phyloP scores from a whole-genome alignment of 2,329 filamentous ascomycete species.

The Hymenoscyphus occultus region DNA sequence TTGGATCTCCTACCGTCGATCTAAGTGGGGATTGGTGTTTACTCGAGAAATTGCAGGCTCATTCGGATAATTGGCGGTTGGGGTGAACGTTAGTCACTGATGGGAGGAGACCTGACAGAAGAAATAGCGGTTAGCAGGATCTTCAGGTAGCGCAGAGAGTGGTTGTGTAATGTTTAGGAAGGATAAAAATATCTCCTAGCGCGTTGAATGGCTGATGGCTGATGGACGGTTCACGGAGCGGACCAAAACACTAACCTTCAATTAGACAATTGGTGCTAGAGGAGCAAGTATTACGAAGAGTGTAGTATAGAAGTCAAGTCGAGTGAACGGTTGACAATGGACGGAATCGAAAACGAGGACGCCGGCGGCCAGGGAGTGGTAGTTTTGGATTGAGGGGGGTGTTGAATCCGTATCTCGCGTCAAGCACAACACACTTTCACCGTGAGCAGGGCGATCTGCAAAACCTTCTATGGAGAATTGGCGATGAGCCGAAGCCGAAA shows the following conservation, averaged over 20 bases:
- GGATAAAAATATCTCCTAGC: conserved; percentile 1
- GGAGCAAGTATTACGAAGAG: conserved; percentile 35
- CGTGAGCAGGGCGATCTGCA: conserved; percentile 25
- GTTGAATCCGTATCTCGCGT: conserved; percentile 22
- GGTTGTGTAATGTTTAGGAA: background rate
- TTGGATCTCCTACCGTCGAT: conserved; percentile 15
- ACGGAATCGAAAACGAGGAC: conserved; percentile 45
- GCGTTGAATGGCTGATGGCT: background rate
- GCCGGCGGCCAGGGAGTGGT: conserved; percentile 51
- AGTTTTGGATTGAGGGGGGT: background rate
- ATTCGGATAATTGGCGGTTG: conserved; percentile 15
- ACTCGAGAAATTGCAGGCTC: conserved; percentile 19
- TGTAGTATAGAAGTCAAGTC: conserved; percentile 33
- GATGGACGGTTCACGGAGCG: background rate
- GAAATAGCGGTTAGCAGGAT: conserved; percentile 3
- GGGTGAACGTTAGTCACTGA: conserved; percentile 4
- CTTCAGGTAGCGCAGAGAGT: background rate
- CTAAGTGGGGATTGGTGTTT: conserved; percentile 28
- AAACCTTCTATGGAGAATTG: conserved; percentile 21
- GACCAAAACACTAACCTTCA: conserved; percentile 19
- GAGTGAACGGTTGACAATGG: conserved; percentile 42
- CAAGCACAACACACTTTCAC: conserved; percentile 34
- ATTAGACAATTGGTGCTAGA: conserved; percentile 27
- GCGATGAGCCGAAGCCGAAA: conserved; percentile 17
- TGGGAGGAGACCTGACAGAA: conserved; percentile 12